A percentile compares a stretch with the other conserved stretches of the same genome.
Conservation (phyloP, 2,329 filamentous ascomycete genomes). For the Sarocladium strictum region DNA sequence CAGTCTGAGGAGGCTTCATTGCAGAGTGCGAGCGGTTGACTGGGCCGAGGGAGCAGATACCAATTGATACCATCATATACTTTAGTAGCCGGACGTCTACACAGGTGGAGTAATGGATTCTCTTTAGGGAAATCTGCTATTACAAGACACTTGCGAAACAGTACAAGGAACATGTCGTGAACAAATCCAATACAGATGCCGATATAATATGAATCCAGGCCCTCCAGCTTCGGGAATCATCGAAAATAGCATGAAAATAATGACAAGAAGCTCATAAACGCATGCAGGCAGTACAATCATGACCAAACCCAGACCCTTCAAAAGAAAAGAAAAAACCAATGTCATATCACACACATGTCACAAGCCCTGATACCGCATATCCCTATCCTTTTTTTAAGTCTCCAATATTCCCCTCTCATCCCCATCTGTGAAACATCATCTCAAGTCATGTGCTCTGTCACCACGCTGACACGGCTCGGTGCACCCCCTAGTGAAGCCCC, state of each 20-base stretch:
- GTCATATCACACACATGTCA: slow-evolving; percentile 11
- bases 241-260: background rate
- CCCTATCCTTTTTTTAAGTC: background rate
- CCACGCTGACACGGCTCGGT: slow-evolving; percentile 31
- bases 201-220: too few species aligned
- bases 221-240: background rate
- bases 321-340: background rate
- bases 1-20: too few species aligned
- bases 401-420: background rate
- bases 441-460: slow-evolving; percentile 25
- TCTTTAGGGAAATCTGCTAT: too few species aligned
- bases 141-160: too few species aligned
- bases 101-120: too few species aligned
- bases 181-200: background rate
- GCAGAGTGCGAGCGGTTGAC: too few species aligned
- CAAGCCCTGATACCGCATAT: background rate
- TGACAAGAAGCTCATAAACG: slow-evolving; percentile 7
- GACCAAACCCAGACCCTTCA: background rate
- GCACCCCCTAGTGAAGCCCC: slow-evolving; percentile 33
- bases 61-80: background rate
- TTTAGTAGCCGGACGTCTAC: background rate
- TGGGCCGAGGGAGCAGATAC: background rate
- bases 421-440: slow-evolving; percentile 19
- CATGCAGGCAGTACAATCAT: background rate
- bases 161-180: too few species aligned